Evolutionary conservation across 2,329 filamentous ascomycete genomes (phyloP).

Genomic region (Chrysoporthe deuterocubensis): DNA sequence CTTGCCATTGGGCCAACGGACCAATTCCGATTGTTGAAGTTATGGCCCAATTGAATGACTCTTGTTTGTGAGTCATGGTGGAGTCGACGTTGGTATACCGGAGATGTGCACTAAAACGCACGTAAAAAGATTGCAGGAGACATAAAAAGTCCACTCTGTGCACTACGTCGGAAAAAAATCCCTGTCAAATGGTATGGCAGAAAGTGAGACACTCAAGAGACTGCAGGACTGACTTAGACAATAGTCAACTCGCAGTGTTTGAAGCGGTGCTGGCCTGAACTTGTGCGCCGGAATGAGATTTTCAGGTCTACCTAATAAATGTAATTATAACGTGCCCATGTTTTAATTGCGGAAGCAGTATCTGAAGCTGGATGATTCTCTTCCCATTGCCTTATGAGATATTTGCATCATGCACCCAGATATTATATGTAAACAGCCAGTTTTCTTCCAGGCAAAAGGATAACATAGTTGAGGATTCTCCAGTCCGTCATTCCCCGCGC

Average conservation of each 20-base stretch:
- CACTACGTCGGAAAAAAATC: no score
- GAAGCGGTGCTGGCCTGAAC: no score
- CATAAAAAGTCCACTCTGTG: not conserved
- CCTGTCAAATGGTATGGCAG: no score
- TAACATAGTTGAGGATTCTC: not conserved
- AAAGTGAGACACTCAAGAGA: no score
- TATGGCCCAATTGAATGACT: not conserved
- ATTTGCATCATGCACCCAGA: not conserved
- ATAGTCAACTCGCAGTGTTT: no score
- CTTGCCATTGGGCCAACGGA: slow-evolving; percentile 39
- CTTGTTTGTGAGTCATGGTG: not conserved
- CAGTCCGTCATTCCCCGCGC: slow-evolving; percentile 1
- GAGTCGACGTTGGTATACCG: not conserved
- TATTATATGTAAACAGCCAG: not conserved
- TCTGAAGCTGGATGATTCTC: not conserved
- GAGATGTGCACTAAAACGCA: no score
- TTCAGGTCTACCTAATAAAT: not conserved
- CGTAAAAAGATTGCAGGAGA: no score
- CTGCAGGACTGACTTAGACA: no score
- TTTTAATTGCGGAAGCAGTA: not conserved
- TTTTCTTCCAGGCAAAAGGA: not conserved
- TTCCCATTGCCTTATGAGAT: not conserved
- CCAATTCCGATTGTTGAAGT: slow-evolving; percentile 5
- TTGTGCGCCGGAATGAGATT: no score
- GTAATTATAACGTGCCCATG: not conserved